These are phyloP conservation scores for Tylopilus sp. DNA, from an alignment of 1,284 basidiomycete genomes.

Conservation along the genomic window DNA sequence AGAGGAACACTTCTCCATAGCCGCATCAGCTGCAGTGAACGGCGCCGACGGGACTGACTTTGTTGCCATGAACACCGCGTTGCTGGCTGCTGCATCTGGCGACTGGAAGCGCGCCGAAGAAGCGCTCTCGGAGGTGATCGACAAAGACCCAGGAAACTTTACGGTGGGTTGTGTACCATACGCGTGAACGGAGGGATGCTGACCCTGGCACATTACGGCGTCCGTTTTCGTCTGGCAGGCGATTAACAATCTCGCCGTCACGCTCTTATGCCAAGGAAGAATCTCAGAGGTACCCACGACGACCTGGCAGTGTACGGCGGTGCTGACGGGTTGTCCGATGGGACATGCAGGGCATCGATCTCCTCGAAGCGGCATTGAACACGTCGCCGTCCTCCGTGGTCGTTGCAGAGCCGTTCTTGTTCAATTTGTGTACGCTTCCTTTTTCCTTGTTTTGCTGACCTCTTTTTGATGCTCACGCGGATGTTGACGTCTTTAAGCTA, in stretches of 20 bases:
- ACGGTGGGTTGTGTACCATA: slow-evolving; percentile 42
- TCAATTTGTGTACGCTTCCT: slow-evolving; percentile 67
- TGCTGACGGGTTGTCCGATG: slow-evolving; percentile 6
- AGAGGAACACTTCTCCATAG: slow-evolving; percentile 53
- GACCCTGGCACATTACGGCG: not conserved
- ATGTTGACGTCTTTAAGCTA: slow-evolving; percentile 52
- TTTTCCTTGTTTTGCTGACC: not conserved
- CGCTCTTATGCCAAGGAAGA: slow-evolving; percentile 64
- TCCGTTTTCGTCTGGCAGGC: slow-evolving; percentile 45
- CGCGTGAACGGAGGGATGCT: too few species aligned
- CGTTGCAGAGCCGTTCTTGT: slow-evolving; percentile 74
- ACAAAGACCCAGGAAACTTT: slow-evolving; percentile 56
- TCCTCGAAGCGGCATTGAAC: slow-evolving; percentile 60
- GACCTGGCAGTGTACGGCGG: not conserved
- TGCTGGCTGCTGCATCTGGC: slow-evolving; percentile 64
- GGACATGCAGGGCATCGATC: slow-evolving; percentile 55
- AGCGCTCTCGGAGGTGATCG: slow-evolving; percentile 45
- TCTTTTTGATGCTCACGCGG: not conserved
- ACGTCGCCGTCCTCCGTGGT: slow-evolving; percentile 66
- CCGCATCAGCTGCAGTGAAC: slow-evolving; percentile 24
- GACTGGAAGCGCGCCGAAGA: slow-evolving; percentile 59
- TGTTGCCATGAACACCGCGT: slow-evolving; percentile 60
- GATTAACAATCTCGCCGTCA: slow-evolving; percentile 75
- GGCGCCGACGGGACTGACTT: slow-evolving; percentile 5
- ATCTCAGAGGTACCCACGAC: slow-evolving; percentile 57